Percentiles rank a stretch among this genome's conserved stretches.
Conservation (phyloP, 352 stramenopile species). For the Thalassiosira livingstoniorum region DNA sequence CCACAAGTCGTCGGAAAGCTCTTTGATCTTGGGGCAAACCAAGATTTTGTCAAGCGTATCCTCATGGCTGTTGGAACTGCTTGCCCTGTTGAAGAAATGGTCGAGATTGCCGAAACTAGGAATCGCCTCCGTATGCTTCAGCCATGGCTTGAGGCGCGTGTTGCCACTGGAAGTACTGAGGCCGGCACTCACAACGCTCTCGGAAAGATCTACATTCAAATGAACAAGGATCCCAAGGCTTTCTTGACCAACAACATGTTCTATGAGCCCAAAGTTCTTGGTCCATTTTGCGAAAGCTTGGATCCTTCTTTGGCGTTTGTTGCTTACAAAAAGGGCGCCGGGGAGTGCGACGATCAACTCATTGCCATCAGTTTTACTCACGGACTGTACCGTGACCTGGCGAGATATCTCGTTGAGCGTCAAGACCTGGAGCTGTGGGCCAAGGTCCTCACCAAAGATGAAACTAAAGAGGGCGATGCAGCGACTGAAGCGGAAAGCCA, state of each 20-base stretch:
- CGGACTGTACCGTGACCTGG: constrained; percentile 99
- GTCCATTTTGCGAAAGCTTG: constrained; percentile 99
- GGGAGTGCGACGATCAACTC: constrained; percentile 99
- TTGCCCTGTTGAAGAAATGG: constrained; percentile 97
- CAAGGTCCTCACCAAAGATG: constrained; percentile 91
- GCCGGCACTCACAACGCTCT: constrained; percentile 99
- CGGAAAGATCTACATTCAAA: constrained; percentile 99
- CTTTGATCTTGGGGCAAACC: constrained; percentile 90
- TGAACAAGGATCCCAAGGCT: constrained; percentile 99
- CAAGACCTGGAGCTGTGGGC: constrained; percentile 99
- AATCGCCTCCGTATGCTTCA: constrained; percentile 99
- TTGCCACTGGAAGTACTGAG: constrained; percentile 98
- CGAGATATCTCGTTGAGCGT: constrained; percentile 98
- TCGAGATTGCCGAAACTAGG: constrained; percentile 98
- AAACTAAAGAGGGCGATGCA: constrained; percentile 76
- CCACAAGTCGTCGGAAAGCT: constrained; percentile 99
- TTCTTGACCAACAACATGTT: constrained; percentile 99
- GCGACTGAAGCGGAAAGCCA: constrained; percentile 89
- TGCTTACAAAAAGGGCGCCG: constrained; percentile 98
- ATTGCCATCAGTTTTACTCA: constrained; percentile 99
- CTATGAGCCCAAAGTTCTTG: constrained; percentile 99
- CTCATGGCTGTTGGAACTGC: constrained; percentile 96
- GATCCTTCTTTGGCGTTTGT: constrained; percentile 99
- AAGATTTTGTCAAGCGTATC: constrained; percentile 99
- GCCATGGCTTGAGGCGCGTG: constrained; percentile 98